Percentiles rank a stretch among this genome's conserved stretches.
Evolutionary conservation across 306 rosid species (phyloP).

Genomic region (Heteromeles arbutifolia): DNA sequence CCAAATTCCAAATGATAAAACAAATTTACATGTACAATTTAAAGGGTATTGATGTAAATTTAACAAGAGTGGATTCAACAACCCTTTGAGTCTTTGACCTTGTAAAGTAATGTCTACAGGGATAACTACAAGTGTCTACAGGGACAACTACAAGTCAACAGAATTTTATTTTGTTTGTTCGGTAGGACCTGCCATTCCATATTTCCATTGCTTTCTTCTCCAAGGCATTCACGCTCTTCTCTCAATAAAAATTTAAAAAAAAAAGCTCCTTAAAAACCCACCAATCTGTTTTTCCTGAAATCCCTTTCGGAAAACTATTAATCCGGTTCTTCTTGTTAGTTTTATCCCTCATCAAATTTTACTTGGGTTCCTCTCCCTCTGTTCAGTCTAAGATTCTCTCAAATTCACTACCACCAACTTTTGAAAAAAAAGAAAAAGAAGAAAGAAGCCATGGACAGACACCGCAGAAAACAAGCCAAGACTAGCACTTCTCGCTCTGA

Average conservation of each 20-base stretch:
- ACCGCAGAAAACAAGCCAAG: constrained; percentile 31
- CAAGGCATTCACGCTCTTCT: background rate
- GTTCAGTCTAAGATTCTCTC: background rate
- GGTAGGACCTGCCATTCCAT: constrained; percentile 42
- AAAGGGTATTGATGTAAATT: constrained; percentile 6
- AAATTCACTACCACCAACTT: background rate
- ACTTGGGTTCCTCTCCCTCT: background rate
- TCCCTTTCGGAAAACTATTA: constrained; percentile 14
- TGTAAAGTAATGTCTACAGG: background rate
- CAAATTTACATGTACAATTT: background rate
- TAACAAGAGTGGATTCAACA: background rate
- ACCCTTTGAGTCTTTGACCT: background rate
- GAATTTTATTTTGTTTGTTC: constrained; percentile 21
- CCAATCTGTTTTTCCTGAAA: background rate
- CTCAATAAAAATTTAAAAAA: background rate
- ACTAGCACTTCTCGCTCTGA: constrained; percentile 21
- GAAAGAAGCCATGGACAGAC: constrained; percentile 26
- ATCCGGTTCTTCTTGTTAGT: background rate
- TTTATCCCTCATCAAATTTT: background rate
- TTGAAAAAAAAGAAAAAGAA: background rate
- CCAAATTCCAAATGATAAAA: background rate
- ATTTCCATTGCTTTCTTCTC: constrained; percentile 8
- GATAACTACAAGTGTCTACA: constrained; percentile 25
- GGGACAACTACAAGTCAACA: constrained; percentile 40
- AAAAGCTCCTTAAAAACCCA: background rate